These are phyloP conservation scores for Dacryopinax primogenitus DNA, from an alignment of 768 basidiomycete species.

Conservation along the genomic window DNA sequence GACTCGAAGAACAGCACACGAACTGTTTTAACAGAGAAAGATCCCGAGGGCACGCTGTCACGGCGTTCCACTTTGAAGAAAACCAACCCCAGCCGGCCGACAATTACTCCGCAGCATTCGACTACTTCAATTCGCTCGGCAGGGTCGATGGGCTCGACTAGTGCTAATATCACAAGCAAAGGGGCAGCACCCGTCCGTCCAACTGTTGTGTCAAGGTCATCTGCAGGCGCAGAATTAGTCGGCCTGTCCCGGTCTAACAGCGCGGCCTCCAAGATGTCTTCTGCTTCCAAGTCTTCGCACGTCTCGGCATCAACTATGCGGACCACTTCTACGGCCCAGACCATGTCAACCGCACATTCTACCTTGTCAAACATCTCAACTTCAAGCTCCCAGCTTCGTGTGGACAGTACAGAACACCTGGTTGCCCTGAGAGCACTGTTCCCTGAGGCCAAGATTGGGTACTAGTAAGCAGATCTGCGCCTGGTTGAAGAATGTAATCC, in stretches of 20 bases:
- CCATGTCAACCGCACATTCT: neutral
- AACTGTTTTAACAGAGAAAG: neutral
- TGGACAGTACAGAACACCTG: neutral
- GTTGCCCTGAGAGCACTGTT: neutral
- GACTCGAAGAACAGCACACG: neutral
- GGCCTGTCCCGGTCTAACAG: neutral
- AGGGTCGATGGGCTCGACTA: neutral
- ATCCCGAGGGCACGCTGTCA: neutral
- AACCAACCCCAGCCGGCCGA: neutral
- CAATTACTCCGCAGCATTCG: neutral
- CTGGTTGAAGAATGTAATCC: neutral
- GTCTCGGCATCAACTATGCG: neutral
- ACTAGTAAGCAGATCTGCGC: neutral
- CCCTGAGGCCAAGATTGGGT: neutral
- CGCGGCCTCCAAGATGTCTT: neutral
- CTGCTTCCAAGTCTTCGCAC: neutral
- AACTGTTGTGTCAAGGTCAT: neutral
- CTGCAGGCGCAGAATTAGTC: neutral
- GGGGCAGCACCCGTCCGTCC: neutral
- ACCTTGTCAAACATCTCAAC: neutral
- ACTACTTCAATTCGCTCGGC: neutral
- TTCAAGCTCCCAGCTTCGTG: slow-evolving; percentile 1
- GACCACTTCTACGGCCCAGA: neutral
- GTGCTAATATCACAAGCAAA: neutral
- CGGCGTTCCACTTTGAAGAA: neutral